A percentile compares a stretch with the other conserved stretches of the same genome.
These are phyloP conservation scores for Yamadazyma sp. DNA, from an alignment of 805 yeast species.

Conservation along the genomic window DNA sequence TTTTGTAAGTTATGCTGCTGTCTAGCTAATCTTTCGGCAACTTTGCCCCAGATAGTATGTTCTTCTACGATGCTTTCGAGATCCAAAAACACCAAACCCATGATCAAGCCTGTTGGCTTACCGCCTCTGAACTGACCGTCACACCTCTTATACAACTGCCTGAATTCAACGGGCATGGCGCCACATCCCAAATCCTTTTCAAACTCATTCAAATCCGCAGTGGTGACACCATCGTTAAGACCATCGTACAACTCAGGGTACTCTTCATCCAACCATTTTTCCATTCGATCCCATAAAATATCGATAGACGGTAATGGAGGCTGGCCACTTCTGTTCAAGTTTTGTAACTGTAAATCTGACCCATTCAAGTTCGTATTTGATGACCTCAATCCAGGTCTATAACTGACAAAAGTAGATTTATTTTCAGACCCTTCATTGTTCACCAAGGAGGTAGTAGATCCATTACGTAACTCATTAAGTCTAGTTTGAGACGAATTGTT, in stretches of 20 bases:
- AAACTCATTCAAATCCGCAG: conserved; percentile 47
- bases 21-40: conserved; percentile 39
- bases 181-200: conserved; percentile 46
- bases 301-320: conserved; percentile 50
- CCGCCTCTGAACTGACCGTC: conserved; percentile 49
- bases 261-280: conserved; percentile 44
- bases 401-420: conserved; percentile 24
- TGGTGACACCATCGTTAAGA: conserved; percentile 43
- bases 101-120: conserved; percentile 44
- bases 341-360: conserved; percentile 47
- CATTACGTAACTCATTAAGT: conserved; percentile 35
- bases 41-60: conserved; percentile 42
- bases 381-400: conserved; percentile 46
- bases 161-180: conserved; percentile 42
- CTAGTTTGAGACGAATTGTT: conserved; percentile 29
- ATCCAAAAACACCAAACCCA: conserved; percentile 45
- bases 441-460: conserved; percentile 30
- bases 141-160: conserved; percentile 45
- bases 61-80: conserved; percentile 44
- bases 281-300: conserved; percentile 44
- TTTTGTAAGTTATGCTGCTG: conserved; percentile 32
- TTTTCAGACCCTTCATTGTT: conserved; percentile 16
- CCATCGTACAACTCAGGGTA: conserved; percentile 47
- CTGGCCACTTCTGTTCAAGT: conserved; percentile 45
- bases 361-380: conserved; percentile 35